Evolutionary conservation across 768 basidiomycete genomes (phyloP).

Genomic region (Suillus fuscotomentosus): DNA sequence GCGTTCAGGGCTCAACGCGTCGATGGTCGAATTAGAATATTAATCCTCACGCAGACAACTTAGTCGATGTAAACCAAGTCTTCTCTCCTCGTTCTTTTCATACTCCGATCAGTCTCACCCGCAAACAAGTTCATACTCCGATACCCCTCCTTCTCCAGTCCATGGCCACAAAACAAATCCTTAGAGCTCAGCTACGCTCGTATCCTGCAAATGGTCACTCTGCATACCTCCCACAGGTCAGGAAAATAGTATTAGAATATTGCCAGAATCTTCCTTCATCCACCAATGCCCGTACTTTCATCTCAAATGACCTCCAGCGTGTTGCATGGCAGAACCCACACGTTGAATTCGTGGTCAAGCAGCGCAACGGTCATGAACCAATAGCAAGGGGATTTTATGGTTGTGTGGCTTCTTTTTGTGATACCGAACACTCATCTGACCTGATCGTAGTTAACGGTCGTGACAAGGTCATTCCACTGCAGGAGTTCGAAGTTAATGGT

Average conservation of each 20-base stretch:
- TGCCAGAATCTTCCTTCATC: slow-evolving; percentile 84
- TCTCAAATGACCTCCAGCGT: slow-evolving; percentile 58
- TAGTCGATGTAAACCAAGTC: slow-evolving; percentile 3
- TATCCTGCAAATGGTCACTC: slow-evolving; percentile 71
- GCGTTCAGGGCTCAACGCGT: slow-evolving; percentile 22
- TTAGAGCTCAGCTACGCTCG: slow-evolving; percentile 51
- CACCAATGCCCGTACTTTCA: slow-evolving; percentile 63
- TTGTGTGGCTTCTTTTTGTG: slow-evolving; percentile 33
- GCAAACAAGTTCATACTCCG: slow-evolving; percentile 10
- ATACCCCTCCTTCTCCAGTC: slow-evolving; percentile 4
- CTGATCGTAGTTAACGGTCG: slow-evolving; percentile 67
- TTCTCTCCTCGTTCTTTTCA: slow-evolving; percentile 16
- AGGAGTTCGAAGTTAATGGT: slow-evolving; percentile 68
- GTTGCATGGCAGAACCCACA: slow-evolving; percentile 76
- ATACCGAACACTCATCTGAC: slow-evolving; percentile 12
- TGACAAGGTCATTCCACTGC: slow-evolving; percentile 85
- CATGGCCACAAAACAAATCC: slow-evolving; percentile 36
- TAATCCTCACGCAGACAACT: slow-evolving; percentile 8
- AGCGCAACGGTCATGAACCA: slow-evolving; percentile 73
- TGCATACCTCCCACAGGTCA: slow-evolving; percentile 72
- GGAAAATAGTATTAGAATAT: slow-evolving; percentile 87
- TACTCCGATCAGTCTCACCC: slow-evolving; percentile 22
- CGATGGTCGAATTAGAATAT: slow-evolving; percentile 18
- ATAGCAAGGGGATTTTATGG: slow-evolving; percentile 84
- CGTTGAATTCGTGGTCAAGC: slow-evolving; percentile 81